Evolutionary conservation across 2,329 filamentous ascomycete species (phyloP).

Genomic region (Neofusicoccum kwambonambiense): DNA sequence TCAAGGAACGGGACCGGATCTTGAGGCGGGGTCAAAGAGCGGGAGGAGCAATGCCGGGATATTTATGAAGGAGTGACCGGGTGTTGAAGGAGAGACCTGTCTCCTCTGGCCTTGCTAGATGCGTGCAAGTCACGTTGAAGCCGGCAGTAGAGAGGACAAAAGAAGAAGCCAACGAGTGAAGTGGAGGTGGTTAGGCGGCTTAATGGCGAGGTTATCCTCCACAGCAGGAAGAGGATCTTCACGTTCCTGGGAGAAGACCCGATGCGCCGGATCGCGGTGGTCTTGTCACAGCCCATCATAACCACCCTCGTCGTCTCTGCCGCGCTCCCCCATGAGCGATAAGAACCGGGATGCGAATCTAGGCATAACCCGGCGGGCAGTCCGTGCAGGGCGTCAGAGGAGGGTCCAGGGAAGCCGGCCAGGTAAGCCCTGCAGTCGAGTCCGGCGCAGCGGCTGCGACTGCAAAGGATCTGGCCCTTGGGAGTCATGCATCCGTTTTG

Average conservation of each 20-base stretch:
- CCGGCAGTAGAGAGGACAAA: slow-evolving; percentile 4
- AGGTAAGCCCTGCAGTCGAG: slow-evolving; percentile 4
- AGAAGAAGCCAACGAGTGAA: slow-evolving; percentile 1
- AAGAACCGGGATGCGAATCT: slow-evolving; percentile 1
- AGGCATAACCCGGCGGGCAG: not conserved
- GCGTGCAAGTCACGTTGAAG: not conserved
- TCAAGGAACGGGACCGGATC: not conserved
- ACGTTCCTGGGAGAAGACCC: slow-evolving; percentile 5
- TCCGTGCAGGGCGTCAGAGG: not conserved
- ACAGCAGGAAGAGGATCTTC: slow-evolving; percentile 10
- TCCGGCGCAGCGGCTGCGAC: slow-evolving; percentile 3
- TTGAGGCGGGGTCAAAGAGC: not conserved
- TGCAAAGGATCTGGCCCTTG: slow-evolving; percentile 5
- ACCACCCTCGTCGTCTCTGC: not conserved
- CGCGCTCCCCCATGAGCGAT: not conserved
- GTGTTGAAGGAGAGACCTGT: not conserved
- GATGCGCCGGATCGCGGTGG: not conserved
- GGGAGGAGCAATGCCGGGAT: slow-evolving; percentile 1
- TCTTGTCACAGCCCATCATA: slow-evolving; percentile 13
- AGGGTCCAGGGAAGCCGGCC: not conserved
- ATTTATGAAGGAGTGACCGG: not conserved
- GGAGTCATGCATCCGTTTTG: not conserved
- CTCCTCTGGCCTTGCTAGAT: not conserved
- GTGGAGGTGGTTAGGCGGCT: not conserved
- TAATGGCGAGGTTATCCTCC: slow-evolving; percentile 1